Evolutionary conservation across 2,329 filamentous ascomycete genomes (phyloP), one percentile per base, ranked within the genome.

Genomic region (Didymella exigua): DNA sequence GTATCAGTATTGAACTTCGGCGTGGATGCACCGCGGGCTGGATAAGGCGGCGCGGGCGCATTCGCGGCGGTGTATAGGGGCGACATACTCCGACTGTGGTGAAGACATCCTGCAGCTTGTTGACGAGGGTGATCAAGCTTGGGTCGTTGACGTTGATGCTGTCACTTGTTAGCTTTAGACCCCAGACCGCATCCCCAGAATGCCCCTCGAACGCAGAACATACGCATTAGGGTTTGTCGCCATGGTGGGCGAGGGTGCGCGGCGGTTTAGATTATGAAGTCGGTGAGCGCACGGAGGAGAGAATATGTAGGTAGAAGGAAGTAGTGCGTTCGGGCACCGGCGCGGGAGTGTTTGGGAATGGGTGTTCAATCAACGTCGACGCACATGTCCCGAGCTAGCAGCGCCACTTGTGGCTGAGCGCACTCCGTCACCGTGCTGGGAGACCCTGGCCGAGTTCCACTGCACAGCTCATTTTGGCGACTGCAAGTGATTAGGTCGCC

Each of bases 41-140:
- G 48, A 47, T 21, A 36, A 24, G 23, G 43, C 33, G 24, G 49
- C 41, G 47, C 41, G 16, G 26, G 46, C 47, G 46, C 41, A 41
- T 36, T 16, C 26, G 24, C 7, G 34, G 24, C 36, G 40, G 18
- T n/a, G 18, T 13, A 40, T 8, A 38, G 38, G 14, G 16, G 4
- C 4, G 2, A 84, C 86, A 65, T 81, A 89, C 86, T 68, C 95
- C 95, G 68, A 99, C 95, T 36, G 95, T 98, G 60, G 93, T 89
- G 76, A 99, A 99, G 68, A 99, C 95, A 91, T 99, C 95, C 77
- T 99, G 95, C 42, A 99, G 88, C 83, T 96, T 98, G 84, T 99
- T 99, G 76, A 99, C 95, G 68, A 98, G 89, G 27, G 86, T 88
- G 69, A 89, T 89, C 67, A 89, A 80, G 62, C 81, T 81, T 23